Evolutionary conservation across 352 stramenopile genomes (phyloP), one percentile per base, ranked within the genome.

Genomic region (Thalassiosira livingstoniorum): DNA sequence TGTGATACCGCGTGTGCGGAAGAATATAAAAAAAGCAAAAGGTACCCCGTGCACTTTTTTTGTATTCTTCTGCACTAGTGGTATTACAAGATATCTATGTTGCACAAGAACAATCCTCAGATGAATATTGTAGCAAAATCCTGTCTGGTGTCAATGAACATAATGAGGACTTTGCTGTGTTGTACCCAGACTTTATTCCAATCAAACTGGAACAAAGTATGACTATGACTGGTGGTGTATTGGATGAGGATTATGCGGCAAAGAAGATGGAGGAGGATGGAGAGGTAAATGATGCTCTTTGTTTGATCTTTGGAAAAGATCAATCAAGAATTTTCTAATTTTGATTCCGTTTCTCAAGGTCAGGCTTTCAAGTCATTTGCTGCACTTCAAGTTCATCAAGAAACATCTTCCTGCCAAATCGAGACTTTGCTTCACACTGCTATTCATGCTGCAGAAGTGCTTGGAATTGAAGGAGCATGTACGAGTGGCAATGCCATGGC

Each of bases 401-500:
- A 0, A 27, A 37, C 25, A 37, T 23, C n/a, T 62, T 11, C 3
- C 21, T 23, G 15, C 35, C 21, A n/a, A 37, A 1, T 25, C 43
- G n/a, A n/a, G 15, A 0, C 27, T 67, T 34, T 37, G 61, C 13
- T 2, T 10, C 2, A 74, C 62, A 25, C 45, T 63, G 15, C 62
- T 80, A 13, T 80, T 80, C 27, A 74, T 63, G 1, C 67, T 68
- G 23, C 45, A 35, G 18, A 2, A 11, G 1, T 34, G 73, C 45
- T 35, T 31, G 13, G 62, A 32, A 29, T 34, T 74, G 35, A 80
- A 80, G 27, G 3, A 74, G 23, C 53, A 80, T 47, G 72, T 80
- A 0, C 2, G 47, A 10, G 68, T 80, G 31, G 72, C 72, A n/a
- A 80, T 80, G 72, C 72, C 72, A 31, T 80, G 72, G 72, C 32